Evolutionary conservation across 768 basidiomycete genomes (phyloP).

Genomic region (Lyophyllum shimeji): DNA sequence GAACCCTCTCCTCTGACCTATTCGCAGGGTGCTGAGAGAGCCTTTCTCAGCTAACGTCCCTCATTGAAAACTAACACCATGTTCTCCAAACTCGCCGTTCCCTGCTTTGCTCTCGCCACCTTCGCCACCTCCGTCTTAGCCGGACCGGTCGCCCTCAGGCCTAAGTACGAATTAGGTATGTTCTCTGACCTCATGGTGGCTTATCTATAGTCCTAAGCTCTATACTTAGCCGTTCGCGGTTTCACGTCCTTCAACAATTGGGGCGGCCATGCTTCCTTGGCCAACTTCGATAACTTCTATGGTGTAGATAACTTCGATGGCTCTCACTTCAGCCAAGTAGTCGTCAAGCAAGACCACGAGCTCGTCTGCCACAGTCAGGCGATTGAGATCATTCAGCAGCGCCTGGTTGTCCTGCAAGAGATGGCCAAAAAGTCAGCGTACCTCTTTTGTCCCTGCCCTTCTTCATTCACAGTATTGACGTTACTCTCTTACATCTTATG

Average conservation of each 20-base stretch:
- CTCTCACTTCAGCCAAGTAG: slow-evolving; percentile 29
- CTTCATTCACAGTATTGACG: too few relatives aligned
- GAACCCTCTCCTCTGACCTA: slow-evolving; percentile 6
- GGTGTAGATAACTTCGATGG: slow-evolving; percentile 44
- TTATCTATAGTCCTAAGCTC: neutral
- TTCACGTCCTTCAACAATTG: slow-evolving; percentile 34
- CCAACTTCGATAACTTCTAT: slow-evolving; percentile 46
- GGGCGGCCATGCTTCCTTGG: slow-evolving; percentile 35
- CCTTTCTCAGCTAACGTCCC: slow-evolving; percentile 4
- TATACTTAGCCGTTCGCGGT: slow-evolving; percentile 12
- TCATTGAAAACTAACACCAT: slow-evolving; percentile 28
- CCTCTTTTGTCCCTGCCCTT: neutral
- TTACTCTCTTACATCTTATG: too few relatives aligned
- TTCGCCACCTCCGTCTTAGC: slow-evolving; percentile 30
- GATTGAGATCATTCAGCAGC: slow-evolving; percentile 44
- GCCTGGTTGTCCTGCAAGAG: slow-evolving; percentile 43
- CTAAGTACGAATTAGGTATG: slow-evolving; percentile 27
- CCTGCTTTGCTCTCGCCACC: slow-evolving; percentile 29
- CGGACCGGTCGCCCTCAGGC: slow-evolving; percentile 27
- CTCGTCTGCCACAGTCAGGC: slow-evolving; percentile 38
- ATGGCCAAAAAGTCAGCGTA: slow-evolving; percentile 41
- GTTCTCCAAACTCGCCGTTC: slow-evolving; percentile 38
- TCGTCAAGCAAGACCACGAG: slow-evolving; percentile 33
- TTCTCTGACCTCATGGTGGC: neutral
- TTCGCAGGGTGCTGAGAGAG: neutral